phyloP scores from a whole-genome alignment of 768 basidiomycete species.

The Trichaptum fuscoviolaceum region DNA sequence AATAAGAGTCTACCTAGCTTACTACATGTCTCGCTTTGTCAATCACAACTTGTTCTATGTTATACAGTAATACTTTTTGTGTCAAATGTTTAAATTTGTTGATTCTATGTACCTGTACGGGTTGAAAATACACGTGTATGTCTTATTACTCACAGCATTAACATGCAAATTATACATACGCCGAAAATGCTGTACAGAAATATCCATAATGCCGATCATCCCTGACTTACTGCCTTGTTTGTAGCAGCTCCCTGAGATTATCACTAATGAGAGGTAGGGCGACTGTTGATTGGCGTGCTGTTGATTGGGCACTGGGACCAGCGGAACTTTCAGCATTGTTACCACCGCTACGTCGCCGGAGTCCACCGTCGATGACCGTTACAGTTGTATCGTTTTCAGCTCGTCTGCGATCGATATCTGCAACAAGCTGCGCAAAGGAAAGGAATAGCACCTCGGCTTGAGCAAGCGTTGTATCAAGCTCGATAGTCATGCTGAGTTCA shows the following conservation, averaged over 20 bases:
- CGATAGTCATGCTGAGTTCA: constrained; percentile 93
- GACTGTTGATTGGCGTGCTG: constrained; percentile 22
- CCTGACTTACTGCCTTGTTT: constrained; percentile 31
- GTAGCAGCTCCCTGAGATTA: constrained; percentile 56
- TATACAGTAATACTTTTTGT: too few species aligned
- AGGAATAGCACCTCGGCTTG: constrained; percentile 97
- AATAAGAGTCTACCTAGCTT: too few species aligned
- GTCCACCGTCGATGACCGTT: constrained; percentile 14
- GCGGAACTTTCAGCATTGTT: constrained; percentile 2
- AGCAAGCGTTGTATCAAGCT: constrained; percentile 89
- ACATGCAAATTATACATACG: neutral
- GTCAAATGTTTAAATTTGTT: too few species aligned
- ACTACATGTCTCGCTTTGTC: too few species aligned
- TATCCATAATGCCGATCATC: neutral
- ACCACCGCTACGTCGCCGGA: constrained; percentile 29
- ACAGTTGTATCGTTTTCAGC: constrained; percentile 41
- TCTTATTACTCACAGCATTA: neutral
- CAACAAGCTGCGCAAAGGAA: constrained; percentile 83
- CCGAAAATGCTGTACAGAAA: neutral
- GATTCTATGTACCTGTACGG: neutral
- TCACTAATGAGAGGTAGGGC: constrained; percentile 51
- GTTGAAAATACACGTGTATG: neutral
- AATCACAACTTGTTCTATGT: too few species aligned
- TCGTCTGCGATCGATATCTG: constrained; percentile 79
- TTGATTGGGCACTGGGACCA: neutral